Base-by-base conservation (phyloP, 257 asterid species). In the Striga asiatica region DNA sequence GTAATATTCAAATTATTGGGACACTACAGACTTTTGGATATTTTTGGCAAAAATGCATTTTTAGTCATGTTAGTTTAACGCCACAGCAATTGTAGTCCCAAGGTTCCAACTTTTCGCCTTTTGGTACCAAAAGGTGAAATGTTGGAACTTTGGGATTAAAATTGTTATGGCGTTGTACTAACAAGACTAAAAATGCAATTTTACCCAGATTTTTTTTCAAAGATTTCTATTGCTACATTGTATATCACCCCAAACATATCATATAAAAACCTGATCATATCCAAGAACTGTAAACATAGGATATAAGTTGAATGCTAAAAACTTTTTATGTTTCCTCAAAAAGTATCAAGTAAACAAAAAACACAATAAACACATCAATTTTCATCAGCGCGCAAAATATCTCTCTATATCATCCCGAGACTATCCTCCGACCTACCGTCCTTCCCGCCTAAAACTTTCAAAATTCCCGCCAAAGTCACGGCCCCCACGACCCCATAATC, bases 401-500 rank as follows among this genome's bases (percentile, higher is more conserved):
- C n/a, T n/a, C n/a, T n/a, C n/a, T 16, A 64, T 43, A 69, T 65
- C 56, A 45, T 47, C 45, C 46, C 35, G 7, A 50, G n/a, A 56
- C 35, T 56, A 48, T 66, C 71, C 59, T 61, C 70, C 12, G 42
- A 57, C 57, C 66, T 66, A 42, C 57, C 51, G 45, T 47, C 13
- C 52, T 23, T 60, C 11, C 31, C 65, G 62, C 78, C 62, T 54
- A 88, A 77, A 60, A 78, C 92, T 29, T 70, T 70, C 59, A 84
- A 62, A 50, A 88, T 77, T 35, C 78, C 81, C 19, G 79, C 78
- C 68, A 80, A 78, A 0, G 89, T 84, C 11, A 88, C 94, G 7
- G 54, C 65, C 38, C 97, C 97, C 8, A 81, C 77, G 64, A 84
- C 49, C 18, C 74, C 71, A 28, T 69, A 71, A 45, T 78, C 92